Percentiles rank a stretch among this genome's conserved stretches.
These are phyloP conservation scores for Cryphonectria japonica DNA, from an alignment of 2,329 filamentous ascomycete genomes.

Conservation along the genomic window DNA sequence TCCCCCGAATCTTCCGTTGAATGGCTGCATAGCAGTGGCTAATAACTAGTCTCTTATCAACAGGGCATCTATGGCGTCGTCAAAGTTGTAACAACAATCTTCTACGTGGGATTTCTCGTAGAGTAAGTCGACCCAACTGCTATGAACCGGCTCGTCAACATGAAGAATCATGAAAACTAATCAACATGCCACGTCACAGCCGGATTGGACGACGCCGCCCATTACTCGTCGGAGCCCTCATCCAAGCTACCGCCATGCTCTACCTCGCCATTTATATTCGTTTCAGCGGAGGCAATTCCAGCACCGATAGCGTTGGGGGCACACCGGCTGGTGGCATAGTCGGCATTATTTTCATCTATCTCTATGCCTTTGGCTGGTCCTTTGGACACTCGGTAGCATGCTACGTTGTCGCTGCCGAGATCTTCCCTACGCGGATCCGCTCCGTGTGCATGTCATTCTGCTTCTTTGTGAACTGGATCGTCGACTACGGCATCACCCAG, in stretches of 20 bases:
- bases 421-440: conserved; percentile 40
- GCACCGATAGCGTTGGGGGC: conserved; percentile 33
- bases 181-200: neutral
- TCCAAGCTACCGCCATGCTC: conserved; percentile 36
- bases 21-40: neutral
- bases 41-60: no score
- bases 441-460: conserved; percentile 37
- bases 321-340: conserved; percentile 45
- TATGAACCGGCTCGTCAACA: neutral
- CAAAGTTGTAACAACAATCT: neutral
- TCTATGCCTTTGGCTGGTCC: conserved; percentile 38
- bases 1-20: neutral
- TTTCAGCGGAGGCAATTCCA: conserved; percentile 38
- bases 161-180: neutral
- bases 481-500: conserved; percentile 39
- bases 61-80: neutral
- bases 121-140: neutral
- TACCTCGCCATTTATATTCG: conserved; percentile 41
- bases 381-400: conserved; percentile 36
- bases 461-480: conserved; percentile 41
- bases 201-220: conserved; percentile 35
- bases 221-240: conserved; percentile 33
- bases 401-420: conserved; percentile 39
- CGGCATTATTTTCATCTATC: conserved; percentile 43
- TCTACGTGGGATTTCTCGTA: neutral